Conservation (phyloP, 2,329 filamentous ascomycete species). For the Knufia petricola region DNA sequence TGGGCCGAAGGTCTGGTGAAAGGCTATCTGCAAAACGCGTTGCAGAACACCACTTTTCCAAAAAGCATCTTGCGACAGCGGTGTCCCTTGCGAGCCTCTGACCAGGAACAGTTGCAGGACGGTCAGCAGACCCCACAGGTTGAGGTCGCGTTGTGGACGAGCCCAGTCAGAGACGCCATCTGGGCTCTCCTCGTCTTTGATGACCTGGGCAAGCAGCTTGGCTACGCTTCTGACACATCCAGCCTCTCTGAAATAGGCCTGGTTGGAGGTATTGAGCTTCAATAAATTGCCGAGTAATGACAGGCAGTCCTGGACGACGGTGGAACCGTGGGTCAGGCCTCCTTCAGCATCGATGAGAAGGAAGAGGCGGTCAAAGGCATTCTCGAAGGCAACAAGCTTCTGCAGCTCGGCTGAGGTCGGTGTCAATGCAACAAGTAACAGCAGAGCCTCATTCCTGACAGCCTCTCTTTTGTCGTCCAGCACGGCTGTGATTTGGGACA, state of each 20-base stretch:
- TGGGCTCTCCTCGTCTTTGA: slow-evolving; percentile 42
- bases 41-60: slow-evolving; percentile 73
- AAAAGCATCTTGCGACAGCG: slow-evolving; percentile 75
- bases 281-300: slow-evolving; percentile 84
- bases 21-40: slow-evolving; percentile 72
- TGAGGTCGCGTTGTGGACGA: slow-evolving; percentile 71
- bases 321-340: slow-evolving; percentile 68
- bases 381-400: slow-evolving; percentile 91
- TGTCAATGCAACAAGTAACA: slow-evolving; percentile 80
- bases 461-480: slow-evolving; percentile 81
- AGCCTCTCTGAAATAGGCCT: slow-evolving; percentile 85
- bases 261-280: slow-evolving; percentile 78
- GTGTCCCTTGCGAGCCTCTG: slow-evolving; percentile 67
- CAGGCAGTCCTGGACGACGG: slow-evolving; percentile 84
- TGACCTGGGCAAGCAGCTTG: slow-evolving; percentile 54
- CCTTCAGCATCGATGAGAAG: slow-evolving; percentile 73
- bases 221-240: slow-evolving; percentile 67
- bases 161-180: slow-evolving; percentile 63
- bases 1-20: slow-evolving; percentile 60
- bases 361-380: slow-evolving; percentile 82
- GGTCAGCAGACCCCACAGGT: slow-evolving; percentile 79
- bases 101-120: slow-evolving; percentile 80
- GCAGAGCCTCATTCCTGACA: slow-evolving; percentile 73
- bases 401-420: slow-evolving; percentile 80
- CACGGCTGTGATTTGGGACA: slow-evolving; percentile 71